phyloP scores from a whole-genome alignment of 768 basidiomycete genomes.

The Gymnopilus dilepis region DNA sequence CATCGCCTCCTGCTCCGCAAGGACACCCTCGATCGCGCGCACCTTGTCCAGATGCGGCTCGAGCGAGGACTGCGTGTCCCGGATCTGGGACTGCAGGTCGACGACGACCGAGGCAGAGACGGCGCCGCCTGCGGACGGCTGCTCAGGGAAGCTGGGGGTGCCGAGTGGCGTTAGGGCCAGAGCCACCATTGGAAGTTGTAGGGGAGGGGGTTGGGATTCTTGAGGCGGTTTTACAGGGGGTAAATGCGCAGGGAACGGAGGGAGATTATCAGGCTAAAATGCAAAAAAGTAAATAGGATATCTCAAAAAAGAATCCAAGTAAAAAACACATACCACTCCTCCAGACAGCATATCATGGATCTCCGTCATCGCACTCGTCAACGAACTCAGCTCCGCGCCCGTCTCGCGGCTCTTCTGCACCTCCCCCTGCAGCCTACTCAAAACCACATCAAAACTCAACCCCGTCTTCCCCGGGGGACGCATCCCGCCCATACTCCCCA shows the following conservation, averaged over 20 bases:
- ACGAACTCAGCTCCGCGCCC: constrained; percentile 78
- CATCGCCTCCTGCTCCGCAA: constrained; percentile 85
- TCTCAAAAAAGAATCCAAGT: background rate
- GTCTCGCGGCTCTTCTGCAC: constrained; percentile 97
- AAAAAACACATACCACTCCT: constrained; percentile 19
- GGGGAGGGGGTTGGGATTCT: constrained; percentile 28
- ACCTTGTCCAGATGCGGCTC: constrained; percentile 82
- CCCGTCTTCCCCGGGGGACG: constrained; percentile 85
- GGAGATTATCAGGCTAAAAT: background rate
- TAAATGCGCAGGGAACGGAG: background rate
- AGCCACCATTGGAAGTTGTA: constrained; percentile 24
- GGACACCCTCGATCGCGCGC: constrained; percentile 77
- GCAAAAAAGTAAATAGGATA: background rate
- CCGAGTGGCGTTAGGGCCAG: constrained; percentile 1
- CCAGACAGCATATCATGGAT: constrained; percentile 92
- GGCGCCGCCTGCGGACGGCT: constrained; percentile 26
- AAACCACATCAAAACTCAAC: constrained; percentile 89
- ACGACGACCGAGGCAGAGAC: constrained; percentile 40
- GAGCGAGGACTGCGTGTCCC: constrained; percentile 82
- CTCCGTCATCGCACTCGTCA: constrained; percentile 83
- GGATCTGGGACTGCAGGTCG: constrained; percentile 82
- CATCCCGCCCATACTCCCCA: constrained; percentile 79
- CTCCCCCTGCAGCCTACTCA: constrained; percentile 87
- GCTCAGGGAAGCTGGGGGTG: background rate
- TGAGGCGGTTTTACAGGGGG: constrained; percentile 54